phyloP scores from a whole-genome alignment of 495 filamentous ascomycete genomes.

The Penicillium ochrochloron region DNA sequence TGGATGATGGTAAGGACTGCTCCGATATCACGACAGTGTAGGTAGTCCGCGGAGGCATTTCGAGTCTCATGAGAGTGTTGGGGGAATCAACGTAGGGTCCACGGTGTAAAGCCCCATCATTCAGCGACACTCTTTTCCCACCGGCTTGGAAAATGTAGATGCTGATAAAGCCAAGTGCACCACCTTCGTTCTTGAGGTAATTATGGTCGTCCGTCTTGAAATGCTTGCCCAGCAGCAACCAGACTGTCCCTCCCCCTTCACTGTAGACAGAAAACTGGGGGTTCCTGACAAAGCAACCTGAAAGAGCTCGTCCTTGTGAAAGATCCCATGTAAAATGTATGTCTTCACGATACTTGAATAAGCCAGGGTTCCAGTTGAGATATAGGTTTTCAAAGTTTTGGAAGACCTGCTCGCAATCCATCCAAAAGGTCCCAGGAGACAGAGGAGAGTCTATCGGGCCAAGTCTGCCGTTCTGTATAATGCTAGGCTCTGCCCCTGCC shows the following conservation, averaged over 20 bases:
- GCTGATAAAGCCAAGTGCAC: slow-evolving; percentile 74
- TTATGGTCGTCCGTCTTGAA: slow-evolving; percentile 55
- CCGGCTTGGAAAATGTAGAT: slow-evolving; percentile 75
- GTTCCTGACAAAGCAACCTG: slow-evolving; percentile 72
- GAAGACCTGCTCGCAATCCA: slow-evolving; percentile 78
- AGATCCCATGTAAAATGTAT: slow-evolving; percentile 90
- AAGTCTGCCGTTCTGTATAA: slow-evolving; percentile 18
- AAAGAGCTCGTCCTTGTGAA: slow-evolving; percentile 54
- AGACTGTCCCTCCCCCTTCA: slow-evolving; percentile 63
- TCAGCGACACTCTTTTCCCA: slow-evolving; percentile 75
- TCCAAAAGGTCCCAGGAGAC: slow-evolving; percentile 85
- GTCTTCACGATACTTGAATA: slow-evolving; percentile 82
- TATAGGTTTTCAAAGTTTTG: slow-evolving; percentile 95
- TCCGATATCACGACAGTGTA: slow-evolving; percentile 84
- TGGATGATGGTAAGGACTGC: slow-evolving; percentile 69
- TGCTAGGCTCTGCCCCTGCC: slow-evolving; percentile 66
- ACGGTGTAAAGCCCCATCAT: slow-evolving; percentile 66
- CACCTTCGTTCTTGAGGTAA: slow-evolving; percentile 37
- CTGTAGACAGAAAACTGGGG: slow-evolving; percentile 80
- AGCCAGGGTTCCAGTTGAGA: slow-evolving; percentile 91
- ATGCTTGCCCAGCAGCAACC: slow-evolving; percentile 85
- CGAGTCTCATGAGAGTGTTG: slow-evolving; percentile 82
- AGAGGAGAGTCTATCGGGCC: slow-evolving; percentile 26
- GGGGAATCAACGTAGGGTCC: slow-evolving; percentile 92
- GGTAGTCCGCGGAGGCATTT: slow-evolving; percentile 57